Conservation (phyloP, 2,329 filamentous ascomycete genomes). For the Aspergillus sp. region DNA sequence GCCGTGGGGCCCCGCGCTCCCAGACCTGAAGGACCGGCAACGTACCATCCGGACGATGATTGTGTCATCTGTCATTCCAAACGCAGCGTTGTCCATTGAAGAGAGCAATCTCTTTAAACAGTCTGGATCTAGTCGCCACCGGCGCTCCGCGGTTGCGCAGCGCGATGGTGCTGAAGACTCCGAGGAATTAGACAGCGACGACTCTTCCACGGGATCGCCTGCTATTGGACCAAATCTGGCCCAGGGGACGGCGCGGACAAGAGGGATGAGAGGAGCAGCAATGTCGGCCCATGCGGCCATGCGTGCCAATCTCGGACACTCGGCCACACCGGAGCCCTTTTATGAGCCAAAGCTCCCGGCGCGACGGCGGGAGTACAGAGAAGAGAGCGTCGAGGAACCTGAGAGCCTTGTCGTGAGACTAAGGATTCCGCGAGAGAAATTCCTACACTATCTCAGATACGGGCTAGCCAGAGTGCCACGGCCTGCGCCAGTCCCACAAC, state of each 20-base stretch:
- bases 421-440: slow-evolving; percentile 60
- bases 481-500: slow-evolving; percentile 37
- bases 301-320: slow-evolving; percentile 62
- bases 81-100: slow-evolving; percentile 68
- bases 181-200: slow-evolving; percentile 86
- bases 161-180: slow-evolving; percentile 61
- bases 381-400: slow-evolving; percentile 68
- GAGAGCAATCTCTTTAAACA: slow-evolving; percentile 83
- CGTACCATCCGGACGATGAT: slow-evolving; percentile 86
- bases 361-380: slow-evolving; percentile 57
- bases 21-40: slow-evolving; percentile 92
- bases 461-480: slow-evolving; percentile 29
- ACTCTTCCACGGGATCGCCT: slow-evolving; percentile 78
- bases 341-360: slow-evolving; percentile 63
- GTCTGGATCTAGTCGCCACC: slow-evolving; percentile 52
- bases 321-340: slow-evolving; percentile 73
- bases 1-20: slow-evolving; percentile 80
- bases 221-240: slow-evolving; percentile 58
- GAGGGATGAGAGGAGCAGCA: slow-evolving; percentile 82
- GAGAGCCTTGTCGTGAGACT: slow-evolving; percentile 65
- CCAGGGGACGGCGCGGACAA: slow-evolving; percentile 70
- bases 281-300: slow-evolving; percentile 80
- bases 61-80: slow-evolving; percentile 85
- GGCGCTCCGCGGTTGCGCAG: slow-evolving; percentile 49
- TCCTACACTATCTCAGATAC: slow-evolving; percentile 55